A percentile compares a stretch with the other conserved stretches of the same genome.
These are phyloP conservation scores for Cladophialophora bantiana DNA, from an alignment of 2,329 filamentous ascomycete genomes.

Conservation along the genomic window DNA sequence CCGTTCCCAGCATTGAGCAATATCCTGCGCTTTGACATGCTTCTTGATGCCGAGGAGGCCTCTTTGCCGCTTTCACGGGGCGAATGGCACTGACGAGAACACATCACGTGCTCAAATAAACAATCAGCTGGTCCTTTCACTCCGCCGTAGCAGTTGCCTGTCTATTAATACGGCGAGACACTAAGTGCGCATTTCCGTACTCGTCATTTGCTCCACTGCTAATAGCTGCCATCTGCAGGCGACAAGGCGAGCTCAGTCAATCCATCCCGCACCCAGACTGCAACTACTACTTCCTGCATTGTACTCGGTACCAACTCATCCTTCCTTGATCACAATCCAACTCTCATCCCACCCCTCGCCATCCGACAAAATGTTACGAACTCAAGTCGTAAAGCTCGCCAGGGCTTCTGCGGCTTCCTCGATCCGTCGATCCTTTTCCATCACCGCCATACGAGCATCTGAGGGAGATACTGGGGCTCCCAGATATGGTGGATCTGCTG, in stretches of 20 bases:
- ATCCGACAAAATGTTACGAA: slow-evolving; percentile 68
- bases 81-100: neutral
- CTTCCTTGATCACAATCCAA: slow-evolving; percentile 14
- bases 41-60: neutral
- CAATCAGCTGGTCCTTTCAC: neutral
- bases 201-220: slow-evolving; percentile 9
- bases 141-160: slow-evolving; percentile 10
- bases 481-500: slow-evolving; percentile 46
- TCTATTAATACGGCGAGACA: slow-evolving; percentile 1
- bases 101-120: neutral
- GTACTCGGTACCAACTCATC: neutral
- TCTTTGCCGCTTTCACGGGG: slow-evolving; percentile 1
- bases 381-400: slow-evolving; percentile 65
- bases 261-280: slow-evolving; percentile 26
- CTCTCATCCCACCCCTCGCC: neutral
- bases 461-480: slow-evolving; percentile 72
- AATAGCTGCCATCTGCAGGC: neutral
- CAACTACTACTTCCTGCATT: slow-evolving; percentile 20
- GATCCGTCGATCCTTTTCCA: slow-evolving; percentile 66
- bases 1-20: neutral
- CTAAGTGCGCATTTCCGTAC: neutral
- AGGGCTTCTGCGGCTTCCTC: slow-evolving; percentile 56
- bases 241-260: slow-evolving; percentile 23
- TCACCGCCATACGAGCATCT: slow-evolving; percentile 67
- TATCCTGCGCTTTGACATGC: neutral